Evolutionary conservation across 352 stramenopile species (phyloP).

Genomic region (Globisporangium heterothallicum): DNA sequence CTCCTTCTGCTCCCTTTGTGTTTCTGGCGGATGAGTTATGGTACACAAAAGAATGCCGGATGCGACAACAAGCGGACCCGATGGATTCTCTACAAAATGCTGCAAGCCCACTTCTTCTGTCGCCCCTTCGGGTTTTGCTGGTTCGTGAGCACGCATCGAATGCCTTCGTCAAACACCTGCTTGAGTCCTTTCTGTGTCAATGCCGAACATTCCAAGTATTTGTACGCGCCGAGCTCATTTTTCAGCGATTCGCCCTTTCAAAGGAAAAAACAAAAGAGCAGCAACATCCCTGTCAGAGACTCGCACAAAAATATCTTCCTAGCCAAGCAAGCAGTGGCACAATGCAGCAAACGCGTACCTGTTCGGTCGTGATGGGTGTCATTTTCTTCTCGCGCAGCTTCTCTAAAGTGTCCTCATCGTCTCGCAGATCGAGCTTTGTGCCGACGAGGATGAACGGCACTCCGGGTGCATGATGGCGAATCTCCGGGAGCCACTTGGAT

Average conservation of each 20-base stretch:
- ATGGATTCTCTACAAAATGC: constrained; percentile 46
- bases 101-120: constrained; percentile 42
- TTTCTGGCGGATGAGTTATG: no score
- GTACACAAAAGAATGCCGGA: neutral
- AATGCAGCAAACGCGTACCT: constrained; percentile 26
- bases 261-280: no score
- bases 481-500: constrained; percentile 91
- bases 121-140: constrained; percentile 68
- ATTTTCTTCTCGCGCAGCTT: constrained; percentile 87
- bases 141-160: constrained; percentile 84
- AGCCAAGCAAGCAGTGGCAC: neutral
- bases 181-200: constrained; percentile 93
- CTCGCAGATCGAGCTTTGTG: constrained; percentile 92
- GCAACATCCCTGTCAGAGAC: no score
- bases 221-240: constrained; percentile 86
- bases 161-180: constrained; percentile 92
- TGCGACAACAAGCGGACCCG: neutral
- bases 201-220: constrained; percentile 92
- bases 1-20: no score
- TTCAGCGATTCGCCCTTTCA: constrained; percentile 88
- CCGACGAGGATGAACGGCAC: constrained; percentile 95
- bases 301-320: no score
- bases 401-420: constrained; percentile 87
- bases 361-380: constrained; percentile 58
- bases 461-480: constrained; percentile 81